Evolutionary conservation across 345 rosid species (phyloP).

Genomic region (Citrus sinensis): DVS_A1.0 CM039167.1:15238501-15239000

Average conservation of each 20-base stretch:
- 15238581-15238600: not conserved
- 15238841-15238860: conserved; percentile 63
- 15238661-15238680: conserved; percentile 97
- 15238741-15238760: conserved; percentile 88
- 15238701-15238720: conserved; percentile 65
- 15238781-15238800: conserved; percentile 81
- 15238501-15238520: conserved; percentile 96
- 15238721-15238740: conserved; percentile 86
- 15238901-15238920: conserved; percentile 99
- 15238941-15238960: conserved; percentile 98
- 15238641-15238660: conserved; percentile 92
- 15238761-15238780: conserved; percentile 79
- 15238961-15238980: conserved; percentile 39
- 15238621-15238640: conserved; percentile 83
- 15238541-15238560: conserved; percentile 46
- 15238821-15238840: conserved; percentile 70
- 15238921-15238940: conserved; percentile 99
- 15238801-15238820: conserved; percentile 96
- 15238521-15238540: conserved; percentile 96
- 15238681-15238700: conserved; percentile 98
- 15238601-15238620: not conserved
- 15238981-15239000: not conserved
- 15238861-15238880: conserved; percentile 80
- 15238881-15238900: conserved; percentile 90
- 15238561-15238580: not conserved